These are phyloP conservation scores for Debaryomyces singareniensis DNA, from an alignment of 1,139 yeast species.

Conservation along the genomic window DNA sequence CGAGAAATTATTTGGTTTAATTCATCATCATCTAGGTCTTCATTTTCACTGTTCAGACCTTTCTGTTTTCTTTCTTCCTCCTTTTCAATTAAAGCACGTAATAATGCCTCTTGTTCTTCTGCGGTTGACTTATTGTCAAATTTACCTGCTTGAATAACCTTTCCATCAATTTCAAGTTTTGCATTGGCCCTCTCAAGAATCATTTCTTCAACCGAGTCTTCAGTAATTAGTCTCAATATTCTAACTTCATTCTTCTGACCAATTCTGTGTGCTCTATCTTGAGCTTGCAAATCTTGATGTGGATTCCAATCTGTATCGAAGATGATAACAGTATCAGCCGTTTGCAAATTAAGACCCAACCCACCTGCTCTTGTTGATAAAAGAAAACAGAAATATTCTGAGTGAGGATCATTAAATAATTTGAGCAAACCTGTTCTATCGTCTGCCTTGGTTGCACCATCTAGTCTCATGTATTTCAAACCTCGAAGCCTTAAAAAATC, in stretches of 20 bases:
- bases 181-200: conserved; percentile 78
- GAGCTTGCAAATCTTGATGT: conserved; percentile 88
- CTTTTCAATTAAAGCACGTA: conserved; percentile 63
- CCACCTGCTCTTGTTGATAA: conserved; percentile 90
- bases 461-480: conserved; percentile 69
- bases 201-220: conserved; percentile 79
- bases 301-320: conserved; percentile 93
- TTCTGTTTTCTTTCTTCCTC: conserved; percentile 54
- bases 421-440: conserved; percentile 70
- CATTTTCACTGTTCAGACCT: conserved; percentile 30
- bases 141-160: conserved; percentile 85
- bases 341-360: conserved; percentile 75
- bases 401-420: conserved; percentile 62
- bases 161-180: conserved; percentile 79
- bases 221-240: conserved; percentile 71
- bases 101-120: conserved; percentile 75
- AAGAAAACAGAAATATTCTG: conserved; percentile 72
- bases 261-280: conserved; percentile 86
- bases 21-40: conserved; percentile 64
- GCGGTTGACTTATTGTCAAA: conserved; percentile 78
- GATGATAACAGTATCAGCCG: conserved; percentile 84
- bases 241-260: conserved; percentile 86
- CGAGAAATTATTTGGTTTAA: conserved; percentile 69
- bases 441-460: conserved; percentile 79
- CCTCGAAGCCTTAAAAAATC: conserved; percentile 63